Evolutionary conservation across 768 basidiomycete genomes (phyloP), one percentile per base, ranked within the genome.

Genomic region (Cystobasidiopsis lactophilus): DNA sequence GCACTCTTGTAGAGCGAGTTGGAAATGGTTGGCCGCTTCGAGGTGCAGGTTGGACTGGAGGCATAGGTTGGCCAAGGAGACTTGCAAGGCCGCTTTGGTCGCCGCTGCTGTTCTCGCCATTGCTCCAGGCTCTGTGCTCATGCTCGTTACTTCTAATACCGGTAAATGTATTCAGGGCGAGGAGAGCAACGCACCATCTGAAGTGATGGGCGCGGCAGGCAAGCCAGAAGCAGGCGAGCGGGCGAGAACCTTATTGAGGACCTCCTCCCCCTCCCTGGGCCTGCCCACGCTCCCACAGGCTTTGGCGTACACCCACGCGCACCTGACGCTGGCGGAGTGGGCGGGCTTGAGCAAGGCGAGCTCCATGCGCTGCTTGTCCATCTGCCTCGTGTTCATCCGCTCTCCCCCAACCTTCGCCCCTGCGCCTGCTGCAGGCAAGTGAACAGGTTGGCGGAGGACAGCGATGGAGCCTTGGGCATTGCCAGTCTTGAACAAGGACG

Each of bases 11-110:
- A 93, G 70, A 26, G 85, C 81, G 54, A 77, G 74, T 43, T 72
- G 72, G 65, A 80, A 89, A 62, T 77, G 79, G 51, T 68, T 62
- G 24, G 73, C 69, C n/a, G 86, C 86, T 58, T 76, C 74, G 51
- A 80, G 78, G 2, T 74, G 74, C 54, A 82, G 72, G 65, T 85
- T 84, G 46, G 80, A 83, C 66, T 79, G 82, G 63, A 78, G 61
- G 30, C 85, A 82, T 66, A 78, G 75, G 37, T 69, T 73, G 39
- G 85, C 86, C 45, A 82, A 74, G 60, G 77, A 74, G 73, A 85
- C 85, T 57, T 77, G 74, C 44, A 85, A 62, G 33, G 21, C 19
- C 14, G 51, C 51, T 75, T n/a, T n/a, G n/a, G n/a, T n/a, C n/a
- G n/a, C n/a, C n/a, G n/a, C n/a, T n/a, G n/a, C n/a, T n/a, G n/a